phyloP scores from a whole-genome alignment of 2,329 filamentous ascomycete species.

The Didymella pinodella region DNA sequence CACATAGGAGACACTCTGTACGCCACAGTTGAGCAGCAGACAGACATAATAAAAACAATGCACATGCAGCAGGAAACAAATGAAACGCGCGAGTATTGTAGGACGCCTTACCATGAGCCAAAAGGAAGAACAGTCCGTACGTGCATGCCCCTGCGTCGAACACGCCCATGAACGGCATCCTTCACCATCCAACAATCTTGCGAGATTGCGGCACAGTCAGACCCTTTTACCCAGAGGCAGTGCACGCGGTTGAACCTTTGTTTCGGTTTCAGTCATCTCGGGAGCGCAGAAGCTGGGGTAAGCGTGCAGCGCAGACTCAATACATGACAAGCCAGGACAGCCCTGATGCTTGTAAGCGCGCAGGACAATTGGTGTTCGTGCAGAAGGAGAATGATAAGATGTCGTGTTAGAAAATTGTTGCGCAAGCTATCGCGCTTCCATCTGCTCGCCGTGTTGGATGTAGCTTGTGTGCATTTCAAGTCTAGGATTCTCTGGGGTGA shows the following conservation, averaged over 20 bases:
- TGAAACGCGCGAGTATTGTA: constrained; percentile 3
- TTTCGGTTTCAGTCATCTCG: constrained; percentile 14
- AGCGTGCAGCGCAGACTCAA: not conserved
- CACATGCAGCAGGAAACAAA: not conserved
- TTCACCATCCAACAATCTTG: constrained; percentile 10
- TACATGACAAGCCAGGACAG: not conserved
- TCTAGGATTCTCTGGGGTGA: not conserved
- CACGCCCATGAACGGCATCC: constrained; percentile 14
- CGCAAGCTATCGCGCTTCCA: not conserved
- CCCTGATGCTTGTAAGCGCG: constrained; percentile 14
- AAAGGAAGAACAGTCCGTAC: constrained; percentile 1
- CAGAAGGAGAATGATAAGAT: not conserved
- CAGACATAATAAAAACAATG: constrained; percentile 6
- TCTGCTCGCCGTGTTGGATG: not conserved
- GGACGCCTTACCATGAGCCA: constrained; percentile 5
- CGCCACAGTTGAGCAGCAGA: constrained; percentile 8
- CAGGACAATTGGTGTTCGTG: not conserved
- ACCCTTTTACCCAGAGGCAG: constrained; percentile 17
- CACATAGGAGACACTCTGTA: not conserved
- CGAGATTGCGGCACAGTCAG: constrained; percentile 16
- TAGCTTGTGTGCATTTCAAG: not conserved
- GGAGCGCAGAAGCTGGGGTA: constrained; percentile 5
- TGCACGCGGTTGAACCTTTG: constrained; percentile 11
- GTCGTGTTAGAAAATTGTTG: not conserved
- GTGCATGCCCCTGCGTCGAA: constrained; percentile 12